A percentile compares a stretch with the other conserved stretches of the same genome.
Evolutionary conservation across 2,329 filamentous ascomycete species (phyloP).

Genomic region (Lasiodiplodia sp.): DNA sequence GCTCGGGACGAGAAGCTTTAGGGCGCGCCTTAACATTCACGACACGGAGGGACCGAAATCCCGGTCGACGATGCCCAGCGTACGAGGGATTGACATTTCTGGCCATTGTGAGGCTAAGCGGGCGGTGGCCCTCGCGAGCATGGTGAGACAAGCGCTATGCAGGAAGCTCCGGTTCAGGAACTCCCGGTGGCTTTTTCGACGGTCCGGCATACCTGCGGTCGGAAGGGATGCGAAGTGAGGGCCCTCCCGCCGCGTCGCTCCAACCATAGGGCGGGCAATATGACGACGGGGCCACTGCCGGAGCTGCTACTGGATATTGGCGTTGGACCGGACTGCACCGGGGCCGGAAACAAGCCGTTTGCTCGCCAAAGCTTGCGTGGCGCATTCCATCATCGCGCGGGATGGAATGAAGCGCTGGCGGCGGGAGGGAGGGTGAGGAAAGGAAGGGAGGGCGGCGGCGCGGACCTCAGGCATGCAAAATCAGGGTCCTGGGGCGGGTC

Average conservation of each 20-base stretch:
- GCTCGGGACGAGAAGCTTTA: constrained; percentile 5
- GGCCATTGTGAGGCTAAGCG: constrained; percentile 2
- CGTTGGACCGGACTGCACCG: constrained; percentile 14
- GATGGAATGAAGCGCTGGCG: constrained; percentile 12
- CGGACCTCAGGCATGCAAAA: constrained; percentile 14
- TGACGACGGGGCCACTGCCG: constrained; percentile 4
- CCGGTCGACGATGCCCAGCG: constrained; percentile 15
- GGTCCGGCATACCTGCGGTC: constrained; percentile 7
- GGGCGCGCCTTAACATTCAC: constrained; percentile 27
- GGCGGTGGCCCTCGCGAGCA: constrained; percentile 19
- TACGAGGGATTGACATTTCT: constrained; percentile 25
- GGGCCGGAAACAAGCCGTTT: constrained; percentile 4
- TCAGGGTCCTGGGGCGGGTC: constrained; percentile 21
- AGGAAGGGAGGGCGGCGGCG: constrained; percentile 4
- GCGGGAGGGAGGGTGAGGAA: constrained; percentile 1
- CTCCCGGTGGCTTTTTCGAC: constrained; percentile 8
- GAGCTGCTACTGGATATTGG: constrained; percentile 17
- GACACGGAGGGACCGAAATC: constrained; percentile 23
- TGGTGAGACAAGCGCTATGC: constrained; percentile 23
- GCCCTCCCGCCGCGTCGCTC: not conserved
- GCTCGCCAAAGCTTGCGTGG: constrained; percentile 22
- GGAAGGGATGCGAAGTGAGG: constrained; percentile 13
- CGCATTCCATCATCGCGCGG: constrained; percentile 26
- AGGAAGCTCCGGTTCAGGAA: constrained; percentile 21
- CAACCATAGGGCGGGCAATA: constrained; percentile 17